These are phyloP conservation scores for Perkinsus marinus DNA, from an alignment of 169 alveolate genomes.

Conservation along the genomic window DNA sequence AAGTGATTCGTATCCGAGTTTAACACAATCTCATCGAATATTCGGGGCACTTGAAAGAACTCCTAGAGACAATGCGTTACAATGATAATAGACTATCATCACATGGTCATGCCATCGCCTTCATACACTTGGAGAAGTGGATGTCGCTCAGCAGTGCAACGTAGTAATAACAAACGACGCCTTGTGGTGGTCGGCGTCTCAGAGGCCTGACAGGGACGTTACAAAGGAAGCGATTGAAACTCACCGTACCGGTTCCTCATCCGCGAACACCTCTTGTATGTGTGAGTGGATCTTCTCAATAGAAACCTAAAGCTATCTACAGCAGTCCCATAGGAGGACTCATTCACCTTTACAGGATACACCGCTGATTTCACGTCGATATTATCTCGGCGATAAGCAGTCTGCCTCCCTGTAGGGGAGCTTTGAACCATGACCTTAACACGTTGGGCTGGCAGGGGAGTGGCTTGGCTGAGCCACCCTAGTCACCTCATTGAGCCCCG, in stretches of 20 bases:
- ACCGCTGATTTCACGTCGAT: too few relatives aligned
- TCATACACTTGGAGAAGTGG: background rate
- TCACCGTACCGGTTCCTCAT: background rate
- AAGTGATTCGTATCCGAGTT: too few relatives aligned
- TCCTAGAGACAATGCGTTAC: too few relatives aligned
- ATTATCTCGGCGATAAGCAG: too few relatives aligned
- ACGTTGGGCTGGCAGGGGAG: too few relatives aligned
- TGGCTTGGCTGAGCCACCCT: background rate
- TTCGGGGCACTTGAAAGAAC: too few relatives aligned
- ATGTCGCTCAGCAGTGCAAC: background rate
- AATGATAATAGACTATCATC: too few relatives aligned
- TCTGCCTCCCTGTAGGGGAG: too few relatives aligned
- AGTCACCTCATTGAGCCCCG: background rate
- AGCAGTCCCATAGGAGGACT: background rate
- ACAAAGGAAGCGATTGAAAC: background rate
- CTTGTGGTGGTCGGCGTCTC: background rate
- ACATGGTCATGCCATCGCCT: too few relatives aligned
- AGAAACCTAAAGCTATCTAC: background rate
- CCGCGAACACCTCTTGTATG: background rate
- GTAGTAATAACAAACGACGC: background rate
- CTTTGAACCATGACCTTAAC: too few relatives aligned
- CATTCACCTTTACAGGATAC: background rate
- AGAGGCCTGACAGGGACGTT: background rate
- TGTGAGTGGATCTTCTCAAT: background rate
- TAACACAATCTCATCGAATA: too few relatives aligned